These are phyloP conservation scores for Pluteus cervinus DNA, from an alignment of 768 basidiomycete species.

Conservation along the genomic window DNA sequence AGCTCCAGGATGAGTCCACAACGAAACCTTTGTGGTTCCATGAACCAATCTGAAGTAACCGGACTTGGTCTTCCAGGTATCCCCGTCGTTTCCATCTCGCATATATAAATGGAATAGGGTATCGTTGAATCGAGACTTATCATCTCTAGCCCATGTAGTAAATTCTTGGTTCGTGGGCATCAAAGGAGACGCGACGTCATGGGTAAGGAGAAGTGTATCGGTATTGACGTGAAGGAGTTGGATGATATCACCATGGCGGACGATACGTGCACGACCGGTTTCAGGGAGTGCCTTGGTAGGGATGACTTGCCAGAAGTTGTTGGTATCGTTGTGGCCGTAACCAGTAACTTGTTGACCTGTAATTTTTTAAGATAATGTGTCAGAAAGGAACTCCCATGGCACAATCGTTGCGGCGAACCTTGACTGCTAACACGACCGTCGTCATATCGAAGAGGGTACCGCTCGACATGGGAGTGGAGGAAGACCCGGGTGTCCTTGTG, in stretches of 20 bases:
- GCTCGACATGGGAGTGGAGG: conserved; percentile 88
- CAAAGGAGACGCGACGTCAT: conserved; percentile 95
- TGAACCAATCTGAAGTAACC: conserved; percentile 91
- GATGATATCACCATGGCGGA: conserved; percentile 84
- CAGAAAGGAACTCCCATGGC: background rate
- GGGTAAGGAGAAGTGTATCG: conserved; percentile 78
- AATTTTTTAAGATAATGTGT: conserved; percentile 4
- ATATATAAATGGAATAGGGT: conserved; percentile 81
- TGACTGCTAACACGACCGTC: conserved; percentile 94
- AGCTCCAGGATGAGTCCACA: conserved; percentile 86
- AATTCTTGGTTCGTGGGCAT: conserved; percentile 99
- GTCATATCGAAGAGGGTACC: conserved; percentile 89
- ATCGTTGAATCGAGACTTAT: conserved; percentile 74
- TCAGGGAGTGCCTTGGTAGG: conserved; percentile 95
- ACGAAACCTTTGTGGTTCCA: conserved; percentile 80
- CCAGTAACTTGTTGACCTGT: conserved; percentile 94
- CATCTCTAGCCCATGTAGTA: conserved; percentile 84
- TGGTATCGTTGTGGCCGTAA: conserved; percentile 89
- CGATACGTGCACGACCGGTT: conserved; percentile 86
- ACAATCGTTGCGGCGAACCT: too few species aligned
- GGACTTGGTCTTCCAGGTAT: conserved; percentile 90
- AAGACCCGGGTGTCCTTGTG: conserved; percentile 94
- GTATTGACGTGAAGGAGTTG: conserved; percentile 88
- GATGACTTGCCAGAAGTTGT: conserved; percentile 94
- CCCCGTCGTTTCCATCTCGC: conserved; percentile 66